A percentile compares a stretch with the other conserved stretches of the same genome.
Conservation (phyloP, 805 yeast genomes). For the Candida maesae region DNA sequence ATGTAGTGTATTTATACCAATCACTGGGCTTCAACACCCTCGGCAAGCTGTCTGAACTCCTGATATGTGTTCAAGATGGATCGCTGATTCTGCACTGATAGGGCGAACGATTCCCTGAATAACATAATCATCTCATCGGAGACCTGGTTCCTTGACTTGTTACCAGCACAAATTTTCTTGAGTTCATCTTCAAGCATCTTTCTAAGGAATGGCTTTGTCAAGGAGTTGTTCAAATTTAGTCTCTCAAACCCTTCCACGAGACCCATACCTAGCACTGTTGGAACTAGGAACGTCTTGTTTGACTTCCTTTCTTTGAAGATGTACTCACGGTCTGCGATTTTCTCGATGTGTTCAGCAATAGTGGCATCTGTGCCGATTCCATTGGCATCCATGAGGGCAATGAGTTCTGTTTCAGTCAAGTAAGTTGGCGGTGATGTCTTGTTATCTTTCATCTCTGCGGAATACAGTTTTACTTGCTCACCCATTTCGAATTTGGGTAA, state of each 20-base stretch:
- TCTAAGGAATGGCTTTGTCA: constrained; percentile 87
- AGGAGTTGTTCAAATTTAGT: constrained; percentile 67
- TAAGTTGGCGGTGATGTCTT: constrained; percentile 76
- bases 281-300: constrained; percentile 50
- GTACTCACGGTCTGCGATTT: constrained; percentile 65
- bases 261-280: constrained; percentile 81
- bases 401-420: constrained; percentile 88
- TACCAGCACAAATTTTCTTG: constrained; percentile 66
- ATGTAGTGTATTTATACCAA: too few relatives aligned
- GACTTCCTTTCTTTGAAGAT: constrained; percentile 41
- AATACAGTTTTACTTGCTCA: constrained; percentile 51
- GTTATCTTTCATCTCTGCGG: constrained; percentile 65
- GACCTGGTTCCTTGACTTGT: constrained; percentile 48
- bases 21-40: too few relatives aligned
- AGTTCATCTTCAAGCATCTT: constrained; percentile 68
- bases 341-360: constrained; percentile 95
- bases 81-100: constrained; percentile 40
- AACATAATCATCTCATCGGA: constrained; percentile 47
- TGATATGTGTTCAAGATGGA: constrained; percentile 34
- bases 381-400: constrained; percentile 91
- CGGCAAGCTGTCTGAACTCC: constrained; percentile 16
- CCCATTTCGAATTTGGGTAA: constrained; percentile 62
- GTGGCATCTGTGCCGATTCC: constrained; percentile 99
- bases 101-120: constrained; percentile 58
- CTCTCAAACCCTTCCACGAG: constrained; percentile 84